Base-by-base conservation (phyloP, 1,139 yeast species). In the Nadsonia commutata region DNA sequence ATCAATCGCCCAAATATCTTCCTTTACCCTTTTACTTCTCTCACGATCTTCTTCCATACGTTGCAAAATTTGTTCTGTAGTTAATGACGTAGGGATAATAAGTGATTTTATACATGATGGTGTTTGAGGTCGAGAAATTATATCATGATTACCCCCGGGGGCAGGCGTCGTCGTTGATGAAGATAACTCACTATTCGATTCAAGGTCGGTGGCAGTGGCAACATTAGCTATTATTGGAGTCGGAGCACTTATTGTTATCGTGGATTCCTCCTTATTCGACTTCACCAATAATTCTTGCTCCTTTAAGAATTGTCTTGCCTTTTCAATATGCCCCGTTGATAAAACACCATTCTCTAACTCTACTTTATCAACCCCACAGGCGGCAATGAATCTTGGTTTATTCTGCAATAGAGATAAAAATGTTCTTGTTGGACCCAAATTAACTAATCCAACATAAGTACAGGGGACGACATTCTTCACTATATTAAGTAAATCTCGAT, bases 1-100 rank as follows among this genome's bases (percentile, higher is more conserved):
- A 17, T 72, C 70, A 47, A 80, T 76, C 13, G 76, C 72, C 94
- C 94, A 83, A 31, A 78, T 64, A 20, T 68, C 72, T 55, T 85
- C 95, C 52, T 84, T 82, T 16, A 80, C 73, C 47, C 82, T 70
- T 56, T 85, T 85, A 52, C 81, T 85, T 7, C 90, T 67, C 57
- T 85, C 95, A 51, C 95, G 65, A 57, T 85, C 95, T 49, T 81
- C 90, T 56, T 85, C 94, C 76, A 85, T 82, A 47, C 95, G 66
- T 36, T 73, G 66, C n/a, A 81, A 57, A 13, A 81, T 76, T 51
- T 80, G 80, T 40, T 72, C 69, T 45, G 68, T 45, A 5, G 51
- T 43, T 47, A 52, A 42, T 22, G 41, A 37, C 21, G 37, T 22
- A 2, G 43, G 38, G 5, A 17, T 31, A 20, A 38, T 23, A 2